Evolutionary conservation across 2,329 filamentous ascomycete genomes (phyloP).

Genomic region (Aspergillus sojae): DNA sequence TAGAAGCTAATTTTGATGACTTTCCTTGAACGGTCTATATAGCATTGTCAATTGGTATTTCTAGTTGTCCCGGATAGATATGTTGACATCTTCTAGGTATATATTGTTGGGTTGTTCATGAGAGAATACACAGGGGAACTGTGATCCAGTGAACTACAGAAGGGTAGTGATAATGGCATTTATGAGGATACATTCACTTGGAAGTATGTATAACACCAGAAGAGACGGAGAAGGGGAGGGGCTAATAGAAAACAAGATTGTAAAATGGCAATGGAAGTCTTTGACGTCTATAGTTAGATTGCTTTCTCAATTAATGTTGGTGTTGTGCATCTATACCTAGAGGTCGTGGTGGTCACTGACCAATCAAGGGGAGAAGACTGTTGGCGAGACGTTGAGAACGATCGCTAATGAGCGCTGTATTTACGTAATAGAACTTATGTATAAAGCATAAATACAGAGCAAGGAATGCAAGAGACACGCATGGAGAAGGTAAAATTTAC

Average conservation of each 20-base stretch:
- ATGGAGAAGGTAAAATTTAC: background rate
- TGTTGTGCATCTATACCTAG: too few relatives aligned
- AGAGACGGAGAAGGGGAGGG: background rate
- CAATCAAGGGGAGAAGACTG: too few relatives aligned
- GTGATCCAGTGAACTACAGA: background rate
- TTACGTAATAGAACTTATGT: too few relatives aligned
- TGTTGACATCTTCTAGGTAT: background rate
- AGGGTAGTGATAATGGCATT: background rate
- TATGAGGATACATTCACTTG: background rate
- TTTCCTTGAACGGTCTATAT: background rate
- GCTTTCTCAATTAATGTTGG: background rate
- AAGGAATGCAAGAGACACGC: background rate
- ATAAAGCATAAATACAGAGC: background rate
- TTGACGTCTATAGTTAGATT: background rate
- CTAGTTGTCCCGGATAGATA: background rate
- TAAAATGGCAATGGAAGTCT: background rate
- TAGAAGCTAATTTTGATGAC: background rate
- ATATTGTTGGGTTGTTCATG: too few relatives aligned
- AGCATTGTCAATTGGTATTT: background rate
- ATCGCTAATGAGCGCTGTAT: too few relatives aligned
- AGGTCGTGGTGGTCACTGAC: too few relatives aligned
- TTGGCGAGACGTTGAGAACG: too few relatives aligned
- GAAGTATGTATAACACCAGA: too few relatives aligned
- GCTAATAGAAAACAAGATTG: background rate
- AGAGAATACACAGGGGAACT: background rate